Percentiles rank a stretch among this genome's conserved stretches.
These are phyloP conservation scores for Apiospora sp. DNA, from an alignment of 2,329 filamentous ascomycete genomes.

Conservation along the genomic window DNA sequence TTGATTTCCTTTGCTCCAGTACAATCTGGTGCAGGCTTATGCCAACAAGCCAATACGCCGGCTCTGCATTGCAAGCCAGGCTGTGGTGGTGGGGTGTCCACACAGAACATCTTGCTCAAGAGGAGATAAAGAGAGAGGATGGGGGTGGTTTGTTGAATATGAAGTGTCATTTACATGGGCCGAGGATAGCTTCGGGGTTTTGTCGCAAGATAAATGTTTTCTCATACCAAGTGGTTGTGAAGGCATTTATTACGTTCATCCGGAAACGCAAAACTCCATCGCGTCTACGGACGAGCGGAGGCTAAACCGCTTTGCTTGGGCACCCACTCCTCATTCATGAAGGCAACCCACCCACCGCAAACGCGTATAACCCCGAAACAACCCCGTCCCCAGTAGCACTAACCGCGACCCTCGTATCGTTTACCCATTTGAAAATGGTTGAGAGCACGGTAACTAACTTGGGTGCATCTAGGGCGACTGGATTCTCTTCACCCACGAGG, in stretches of 20 bases:
- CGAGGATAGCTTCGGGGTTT: not conserved
- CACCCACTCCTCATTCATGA: slow-evolving; percentile 27
- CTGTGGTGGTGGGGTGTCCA: not conserved
- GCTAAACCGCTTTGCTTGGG: slow-evolving; percentile 49
- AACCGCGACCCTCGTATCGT: not conserved
- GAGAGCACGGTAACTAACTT: slow-evolving; percentile 5
- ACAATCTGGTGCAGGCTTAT: not conserved
- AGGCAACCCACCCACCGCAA: slow-evolving; percentile 11
- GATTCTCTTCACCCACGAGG: slow-evolving; percentile 99
- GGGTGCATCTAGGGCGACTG: slow-evolving; percentile 79
- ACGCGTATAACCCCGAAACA: slow-evolving; percentile 18
- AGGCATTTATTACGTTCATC: slow-evolving; percentile 23
- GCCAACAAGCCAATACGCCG: slow-evolving; percentile 30
- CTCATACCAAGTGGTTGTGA: slow-evolving; percentile 11
- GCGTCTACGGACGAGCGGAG: slow-evolving; percentile 52
- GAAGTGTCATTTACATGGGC: not conserved
- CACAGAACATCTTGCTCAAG: not conserved
- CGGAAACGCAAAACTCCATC: slow-evolving; percentile 26
- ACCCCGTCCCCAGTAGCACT: not conserved
- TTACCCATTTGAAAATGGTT: slow-evolving; percentile 27
- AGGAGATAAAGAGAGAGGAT: not conserved
- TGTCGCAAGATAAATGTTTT: slow-evolving; percentile 2
- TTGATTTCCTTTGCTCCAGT: not conserved
- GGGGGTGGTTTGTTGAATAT: not conserved
- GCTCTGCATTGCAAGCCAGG: slow-evolving; percentile 32